Conservation (phyloP, 441 rosid species). For the Lepidium campestre region DNA sequence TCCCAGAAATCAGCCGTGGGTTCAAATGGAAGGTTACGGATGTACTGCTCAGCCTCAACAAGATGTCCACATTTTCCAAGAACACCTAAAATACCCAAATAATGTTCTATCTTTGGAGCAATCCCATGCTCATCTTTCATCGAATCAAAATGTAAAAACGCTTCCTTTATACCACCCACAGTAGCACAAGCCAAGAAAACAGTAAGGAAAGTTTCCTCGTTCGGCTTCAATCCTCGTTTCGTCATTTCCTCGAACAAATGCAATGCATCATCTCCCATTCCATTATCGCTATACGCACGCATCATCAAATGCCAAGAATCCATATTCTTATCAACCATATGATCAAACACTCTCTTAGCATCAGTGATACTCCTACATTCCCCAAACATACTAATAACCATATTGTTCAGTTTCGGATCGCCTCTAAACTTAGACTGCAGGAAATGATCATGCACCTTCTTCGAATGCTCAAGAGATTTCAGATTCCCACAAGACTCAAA, state of each 20-base stretch:
- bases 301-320: constrained; percentile 89
- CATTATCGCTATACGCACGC: constrained; percentile 59
- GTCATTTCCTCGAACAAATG: constrained; percentile 74
- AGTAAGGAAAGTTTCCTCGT: constrained; percentile 60
- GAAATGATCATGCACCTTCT: constrained; percentile 85
- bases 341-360: constrained; percentile 81
- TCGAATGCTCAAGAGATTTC: constrained; percentile 63
- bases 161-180: constrained; percentile 80
- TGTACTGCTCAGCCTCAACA: constrained; percentile 51
- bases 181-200: constrained; percentile 72
- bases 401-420: constrained; percentile 56
- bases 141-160: constrained; percentile 64
- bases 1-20: constrained; percentile 69
- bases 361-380: constrained; percentile 65
- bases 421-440: constrained; percentile 57
- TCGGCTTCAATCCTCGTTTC: constrained; percentile 49
- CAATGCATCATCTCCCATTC: constrained; percentile 84
- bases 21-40: constrained; percentile 59
- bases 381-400: constrained; percentile 68
- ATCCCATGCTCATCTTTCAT: constrained; percentile 63
- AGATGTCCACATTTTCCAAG: constrained; percentile 79
- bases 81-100: constrained; percentile 65
- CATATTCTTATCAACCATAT: constrained; percentile 69
- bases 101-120: constrained; percentile 50
- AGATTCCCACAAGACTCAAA: constrained; percentile 49